Percentiles rank a stretch among this genome's conserved stretches.
Evolutionary conservation across 257 asterid genomes (phyloP).

Genomic region (Rhazya stricta): DNA sequence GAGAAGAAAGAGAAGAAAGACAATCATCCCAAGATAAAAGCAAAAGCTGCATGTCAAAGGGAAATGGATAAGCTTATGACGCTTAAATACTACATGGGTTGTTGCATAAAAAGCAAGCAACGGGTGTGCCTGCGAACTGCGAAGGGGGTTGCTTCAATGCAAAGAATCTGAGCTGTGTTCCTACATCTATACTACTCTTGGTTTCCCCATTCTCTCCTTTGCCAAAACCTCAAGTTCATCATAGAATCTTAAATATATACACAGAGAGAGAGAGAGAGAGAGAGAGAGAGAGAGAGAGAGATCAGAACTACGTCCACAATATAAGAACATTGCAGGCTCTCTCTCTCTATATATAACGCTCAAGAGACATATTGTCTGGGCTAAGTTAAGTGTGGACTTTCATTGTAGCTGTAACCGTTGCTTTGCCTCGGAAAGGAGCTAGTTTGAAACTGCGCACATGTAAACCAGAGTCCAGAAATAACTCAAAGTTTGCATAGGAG

Average conservation of each 20-base stretch:
- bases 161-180: conserved; percentile 32
- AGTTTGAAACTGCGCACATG: conserved; percentile 27
- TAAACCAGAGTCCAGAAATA: conserved; percentile 18
- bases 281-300: neutral
- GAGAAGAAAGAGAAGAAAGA: neutral
- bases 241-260: neutral
- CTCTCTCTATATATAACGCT: conserved; percentile 2
- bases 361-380: conserved; percentile 16
- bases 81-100: conserved; percentile 21
- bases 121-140: conserved; percentile 11
- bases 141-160: conserved; percentile 24
- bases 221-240: conserved; percentile 1
- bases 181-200: conserved; percentile 5
- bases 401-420: conserved; percentile 22
- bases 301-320: neutral
- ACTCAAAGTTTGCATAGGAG: conserved; percentile 4
- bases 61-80: conserved; percentile 30
- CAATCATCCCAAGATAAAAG: conserved; percentile 26
- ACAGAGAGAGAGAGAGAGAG: neutral
- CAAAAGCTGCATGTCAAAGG: conserved; percentile 25
- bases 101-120: conserved; percentile 38
- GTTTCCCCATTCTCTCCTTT: neutral
- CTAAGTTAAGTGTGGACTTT: conserved; percentile 23
- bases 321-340: neutral
- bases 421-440: conserved; percentile 37